phyloP scores from a whole-genome alignment of 306 rosid genomes.

The Quercus parvula region DNA sequence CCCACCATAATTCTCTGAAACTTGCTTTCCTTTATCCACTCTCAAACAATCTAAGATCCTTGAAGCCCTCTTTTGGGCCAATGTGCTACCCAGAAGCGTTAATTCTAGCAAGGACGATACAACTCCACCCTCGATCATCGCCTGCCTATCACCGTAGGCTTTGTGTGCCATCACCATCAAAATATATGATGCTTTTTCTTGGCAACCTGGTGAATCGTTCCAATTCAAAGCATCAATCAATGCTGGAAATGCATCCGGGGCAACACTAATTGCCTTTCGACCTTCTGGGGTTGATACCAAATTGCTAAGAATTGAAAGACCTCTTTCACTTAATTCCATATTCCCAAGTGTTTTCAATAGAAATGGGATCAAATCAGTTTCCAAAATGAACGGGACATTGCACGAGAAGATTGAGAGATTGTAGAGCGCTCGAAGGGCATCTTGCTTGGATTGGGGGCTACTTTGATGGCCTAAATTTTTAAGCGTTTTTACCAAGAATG shows the following conservation, averaged over 20 bases:
- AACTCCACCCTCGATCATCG: constrained; percentile 90
- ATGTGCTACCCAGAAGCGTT: constrained; percentile 78
- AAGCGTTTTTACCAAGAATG: constrained; percentile 65
- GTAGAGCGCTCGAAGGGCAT: constrained; percentile 85
- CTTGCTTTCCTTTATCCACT: constrained; percentile 73
- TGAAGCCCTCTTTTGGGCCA: constrained; percentile 97
- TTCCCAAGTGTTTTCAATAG: constrained; percentile 58
- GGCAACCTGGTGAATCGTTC: constrained; percentile 88
- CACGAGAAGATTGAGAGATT: constrained; percentile 70
- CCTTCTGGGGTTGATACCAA: constrained; percentile 75
- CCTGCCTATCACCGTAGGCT: constrained; percentile 71
- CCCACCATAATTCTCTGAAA: constrained; percentile 50
- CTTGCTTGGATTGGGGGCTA: constrained; percentile 71
- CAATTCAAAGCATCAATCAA: constrained; percentile 77
- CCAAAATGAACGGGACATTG: constrained; percentile 59
- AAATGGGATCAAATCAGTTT: constrained; percentile 63
- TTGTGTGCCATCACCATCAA: constrained; percentile 97
- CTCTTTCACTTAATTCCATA: constrained; percentile 82
- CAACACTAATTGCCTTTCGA: constrained; percentile 58
- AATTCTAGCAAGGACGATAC: constrained; percentile 77
- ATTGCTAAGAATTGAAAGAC: constrained; percentile 69
- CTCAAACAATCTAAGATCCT: constrained; percentile 82
- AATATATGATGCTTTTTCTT: constrained; percentile 86
- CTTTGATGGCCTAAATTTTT: constrained; percentile 28
- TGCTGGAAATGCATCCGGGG: constrained; percentile 44